Conservation (phyloP, 495 filamentous ascomycete genomes). For the Penicillium dipodomyicola region DNA sequence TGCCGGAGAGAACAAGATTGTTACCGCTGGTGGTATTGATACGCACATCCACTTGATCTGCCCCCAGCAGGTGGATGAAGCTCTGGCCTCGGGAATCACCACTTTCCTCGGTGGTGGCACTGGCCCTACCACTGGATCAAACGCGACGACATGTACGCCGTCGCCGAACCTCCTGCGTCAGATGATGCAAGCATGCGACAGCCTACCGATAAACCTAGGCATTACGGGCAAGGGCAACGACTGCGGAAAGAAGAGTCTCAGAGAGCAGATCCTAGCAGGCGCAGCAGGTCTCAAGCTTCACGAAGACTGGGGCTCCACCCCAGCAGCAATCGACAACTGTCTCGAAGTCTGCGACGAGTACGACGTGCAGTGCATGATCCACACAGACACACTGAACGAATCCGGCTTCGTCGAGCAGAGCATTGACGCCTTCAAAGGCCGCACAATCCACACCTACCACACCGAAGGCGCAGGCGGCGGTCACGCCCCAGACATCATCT, state of each 20-base stretch:
- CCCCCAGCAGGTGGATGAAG: slow-evolving; percentile 88
- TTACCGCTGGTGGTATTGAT: slow-evolving; percentile 91
- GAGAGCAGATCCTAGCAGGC: slow-evolving; percentile 80
- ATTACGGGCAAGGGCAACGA: slow-evolving; percentile 98
- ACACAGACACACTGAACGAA: slow-evolving; percentile 97
- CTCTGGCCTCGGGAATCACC: slow-evolving; percentile 84
- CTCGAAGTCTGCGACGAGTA: slow-evolving; percentile 83
- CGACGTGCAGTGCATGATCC: slow-evolving; percentile 93
- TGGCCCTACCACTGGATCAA: slow-evolving; percentile 93
- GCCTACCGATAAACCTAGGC: slow-evolving; percentile 84
- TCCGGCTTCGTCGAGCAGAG: slow-evolving; percentile 96
- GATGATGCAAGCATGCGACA: slow-evolving; percentile 90
- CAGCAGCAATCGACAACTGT: slow-evolving; percentile 89
- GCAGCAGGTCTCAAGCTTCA: slow-evolving; percentile 92
- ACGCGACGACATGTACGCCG: slow-evolving; percentile 93
- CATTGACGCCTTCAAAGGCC: slow-evolving; percentile 78
- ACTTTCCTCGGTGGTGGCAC: slow-evolving; percentile 92
- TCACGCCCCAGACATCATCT: slow-evolving; percentile 96
- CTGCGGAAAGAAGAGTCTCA: slow-evolving; percentile 64
- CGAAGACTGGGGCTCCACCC: slow-evolving; percentile 96
- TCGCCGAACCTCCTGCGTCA: slow-evolving; percentile 78
- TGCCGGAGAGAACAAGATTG: slow-evolving; percentile 87
- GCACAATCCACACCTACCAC: slow-evolving; percentile 97
- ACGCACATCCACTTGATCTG: slow-evolving; percentile 97
- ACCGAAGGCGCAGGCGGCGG: slow-evolving; percentile 96